Base-by-base conservation (phyloP, 768 basidiomycete genomes). In the Amanita phalloides region DNA sequence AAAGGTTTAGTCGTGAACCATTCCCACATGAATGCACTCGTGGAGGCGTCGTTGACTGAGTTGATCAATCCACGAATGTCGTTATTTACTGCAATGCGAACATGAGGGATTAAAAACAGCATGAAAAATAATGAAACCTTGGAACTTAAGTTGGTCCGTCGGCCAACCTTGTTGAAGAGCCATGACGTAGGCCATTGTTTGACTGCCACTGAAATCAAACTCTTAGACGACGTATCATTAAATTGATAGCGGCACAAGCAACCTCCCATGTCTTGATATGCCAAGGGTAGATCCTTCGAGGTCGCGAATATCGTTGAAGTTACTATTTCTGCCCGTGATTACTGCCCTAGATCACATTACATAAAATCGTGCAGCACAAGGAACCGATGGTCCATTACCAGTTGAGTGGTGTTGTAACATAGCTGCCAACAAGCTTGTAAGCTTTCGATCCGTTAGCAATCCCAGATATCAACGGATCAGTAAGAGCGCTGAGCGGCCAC, bases 161-260 rank as follows among this genome's bases (percentile, higher is more conserved):
- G 59, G 69, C 93, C 93, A 96, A 13, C 83, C 82, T 62, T 95
- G 80, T 56, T 94, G 85, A 30, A 89, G 68, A 3, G 90, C 90
- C 87, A 96, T 89, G 23, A 96, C 91, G 57, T 85, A 89, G 3
- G 92, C 94, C 93, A 98, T 97, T 1, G 90, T 91, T 63, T 94
- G 87, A 56, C 86, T 88, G 21, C 92, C 92, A 58, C 89, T 86
- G 53, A 20, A 45, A 13, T 21, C 3, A 11, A 23, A 7, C 28
- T 23, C 14, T 33, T 20, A 39, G 11, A 26, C 26, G 3, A 46
- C 11, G 46, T 7, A 17, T 14, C n/a, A 33, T 20, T 3, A 17
- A 1, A 23, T 44, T n/a, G 17, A 46, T 11, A 23, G 23, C 33
- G 17, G 13, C n/a, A 28, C 21, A n/a, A 14, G n/a, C n/a, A 28